A percentile compares a stretch with the other conserved stretches of the same genome.
Conservation (phyloP, 2,329 filamentous ascomycete species). For the Neofusicoccum parvum region DNA sequence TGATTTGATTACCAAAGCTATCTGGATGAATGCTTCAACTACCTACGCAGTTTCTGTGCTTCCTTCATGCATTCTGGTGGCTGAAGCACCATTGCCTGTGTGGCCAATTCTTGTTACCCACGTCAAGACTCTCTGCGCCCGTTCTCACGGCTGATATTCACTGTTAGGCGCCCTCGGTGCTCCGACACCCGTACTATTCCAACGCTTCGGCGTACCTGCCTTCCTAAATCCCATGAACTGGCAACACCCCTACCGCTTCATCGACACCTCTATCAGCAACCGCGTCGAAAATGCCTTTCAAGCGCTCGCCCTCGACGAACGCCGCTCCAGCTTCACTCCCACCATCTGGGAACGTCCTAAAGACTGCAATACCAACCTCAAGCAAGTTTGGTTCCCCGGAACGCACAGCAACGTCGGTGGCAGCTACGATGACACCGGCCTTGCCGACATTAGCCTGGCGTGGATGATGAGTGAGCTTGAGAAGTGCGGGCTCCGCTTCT, state of each 20-base stretch:
- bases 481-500: constrained; percentile 50
- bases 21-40: too few species aligned
- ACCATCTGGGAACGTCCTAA: constrained; percentile 53
- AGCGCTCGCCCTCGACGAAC: constrained; percentile 61
- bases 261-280: constrained; percentile 47
- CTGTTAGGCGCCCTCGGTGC: constrained; percentile 42
- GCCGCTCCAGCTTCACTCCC: constrained; percentile 56
- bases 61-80: not conserved
- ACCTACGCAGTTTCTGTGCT: too few species aligned
- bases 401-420: constrained; percentile 53
- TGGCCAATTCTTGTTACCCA: too few species aligned
- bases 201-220: constrained; percentile 39
- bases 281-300: constrained; percentile 61
- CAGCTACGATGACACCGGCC: constrained; percentile 50
- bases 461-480: constrained; percentile 60
- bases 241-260: constrained; percentile 32
- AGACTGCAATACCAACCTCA: constrained; percentile 29
- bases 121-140: too few species aligned
- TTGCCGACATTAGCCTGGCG: constrained; percentile 55
- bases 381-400: constrained; percentile 53
- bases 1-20: too few species aligned
- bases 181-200: constrained; percentile 42
- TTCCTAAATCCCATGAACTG: constrained; percentile 28
- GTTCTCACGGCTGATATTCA: too few species aligned
- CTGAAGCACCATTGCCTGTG: too few species aligned